Conservation (phyloP, 164 flowering plant species). For the Aristolochia californica region DNA sequence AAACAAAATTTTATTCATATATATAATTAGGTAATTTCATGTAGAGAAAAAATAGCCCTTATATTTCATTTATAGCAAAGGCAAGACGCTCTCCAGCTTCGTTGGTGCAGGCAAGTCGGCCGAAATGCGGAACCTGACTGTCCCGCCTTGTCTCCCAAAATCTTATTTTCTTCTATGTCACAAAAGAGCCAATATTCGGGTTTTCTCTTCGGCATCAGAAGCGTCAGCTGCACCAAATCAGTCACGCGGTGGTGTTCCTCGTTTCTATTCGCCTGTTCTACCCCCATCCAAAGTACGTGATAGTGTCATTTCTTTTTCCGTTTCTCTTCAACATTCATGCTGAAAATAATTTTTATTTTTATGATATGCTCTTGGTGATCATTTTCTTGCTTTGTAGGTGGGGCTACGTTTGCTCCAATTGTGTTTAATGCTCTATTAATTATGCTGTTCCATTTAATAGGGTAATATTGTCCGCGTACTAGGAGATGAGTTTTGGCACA, state of each 20-base stretch:
- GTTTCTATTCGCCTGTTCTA: constrained; percentile 67
- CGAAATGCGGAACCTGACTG: too few relatives aligned
- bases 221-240: constrained; percentile 40
- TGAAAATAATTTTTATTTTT: neutral
- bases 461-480: constrained; percentile 50
- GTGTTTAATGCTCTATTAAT: neutral
- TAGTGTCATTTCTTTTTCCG: neutral
- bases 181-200: constrained; percentile 16
- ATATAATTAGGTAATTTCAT: too few relatives aligned
- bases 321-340: neutral
- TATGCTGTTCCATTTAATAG: constrained; percentile 22
- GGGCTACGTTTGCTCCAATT: neutral
- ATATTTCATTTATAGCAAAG: too few relatives aligned
- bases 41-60: too few relatives aligned
- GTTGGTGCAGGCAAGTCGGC: too few relatives aligned
- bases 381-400: neutral
- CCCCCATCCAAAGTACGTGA: constrained; percentile 54
- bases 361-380: neutral
- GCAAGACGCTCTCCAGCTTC: too few relatives aligned
- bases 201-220: constrained; percentile 18
- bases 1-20: too few relatives aligned
- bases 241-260: constrained; percentile 89
- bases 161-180: constrained; percentile 16
- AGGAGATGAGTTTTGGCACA: constrained; percentile 93
- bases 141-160: too few relatives aligned